A percentile compares a stretch with the other conserved stretches of the same genome.
Conservation (phyloP, 306 rosid species). For the Prunus campanulata region DNA sequence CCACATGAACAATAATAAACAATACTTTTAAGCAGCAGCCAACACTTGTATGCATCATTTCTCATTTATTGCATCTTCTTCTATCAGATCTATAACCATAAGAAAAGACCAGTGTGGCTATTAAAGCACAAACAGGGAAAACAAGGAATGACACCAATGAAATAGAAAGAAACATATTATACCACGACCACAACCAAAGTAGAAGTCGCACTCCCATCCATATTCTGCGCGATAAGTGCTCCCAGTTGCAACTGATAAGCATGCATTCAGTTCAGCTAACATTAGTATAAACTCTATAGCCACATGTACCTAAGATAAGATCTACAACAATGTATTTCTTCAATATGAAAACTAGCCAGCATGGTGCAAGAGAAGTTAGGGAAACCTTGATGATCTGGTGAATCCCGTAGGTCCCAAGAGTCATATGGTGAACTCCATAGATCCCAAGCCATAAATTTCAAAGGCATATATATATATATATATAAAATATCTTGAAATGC, state of each 20-base stretch:
- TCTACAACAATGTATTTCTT: neutral
- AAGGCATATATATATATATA: too few relatives aligned
- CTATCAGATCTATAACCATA: slow-evolving; percentile 50
- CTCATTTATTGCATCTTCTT: slow-evolving; percentile 60
- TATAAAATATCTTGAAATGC: too few relatives aligned
- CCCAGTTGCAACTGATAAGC: slow-evolving; percentile 37
- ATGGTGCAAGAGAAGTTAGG: slow-evolving; percentile 11
- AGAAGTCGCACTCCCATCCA: slow-evolving; percentile 48
- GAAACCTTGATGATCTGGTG: slow-evolving; percentile 55
- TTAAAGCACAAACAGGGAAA: neutral
- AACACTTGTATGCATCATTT: slow-evolving; percentile 57
- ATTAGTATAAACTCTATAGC: neutral
- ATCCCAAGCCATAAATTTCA: slow-evolving; percentile 58
- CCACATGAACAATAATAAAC: too few relatives aligned
- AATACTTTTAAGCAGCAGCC: neutral
- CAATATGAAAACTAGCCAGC: slow-evolving; percentile 7
- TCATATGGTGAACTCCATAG: slow-evolving; percentile 52
- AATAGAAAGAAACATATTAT: slow-evolving; percentile 13
- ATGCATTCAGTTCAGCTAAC: slow-evolving; percentile 17
- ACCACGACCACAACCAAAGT: slow-evolving; percentile 52
- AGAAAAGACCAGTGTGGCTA: slow-evolving; percentile 14
- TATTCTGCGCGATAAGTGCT: slow-evolving; percentile 18
- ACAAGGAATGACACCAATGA: neutral
- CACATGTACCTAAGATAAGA: neutral
- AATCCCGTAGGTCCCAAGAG: slow-evolving; percentile 58